These are phyloP conservation scores for Eimeria brunetti DNA, from an alignment of 169 alveolate genomes.

Conservation along the genomic window DNA sequence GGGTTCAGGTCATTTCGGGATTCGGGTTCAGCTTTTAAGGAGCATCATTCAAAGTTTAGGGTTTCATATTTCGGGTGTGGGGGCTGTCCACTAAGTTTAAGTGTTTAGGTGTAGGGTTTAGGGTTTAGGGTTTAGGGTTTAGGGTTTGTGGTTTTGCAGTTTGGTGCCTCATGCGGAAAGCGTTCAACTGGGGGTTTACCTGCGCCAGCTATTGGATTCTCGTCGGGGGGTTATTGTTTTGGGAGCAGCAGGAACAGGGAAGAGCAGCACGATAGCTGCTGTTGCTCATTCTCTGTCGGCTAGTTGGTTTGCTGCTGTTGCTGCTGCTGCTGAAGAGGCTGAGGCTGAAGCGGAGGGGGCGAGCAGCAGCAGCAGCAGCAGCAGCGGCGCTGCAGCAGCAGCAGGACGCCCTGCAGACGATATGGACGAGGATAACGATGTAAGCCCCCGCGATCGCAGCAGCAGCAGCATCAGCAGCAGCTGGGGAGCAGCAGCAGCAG, in stretches of 20 bases:
- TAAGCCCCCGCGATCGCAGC: background rate
- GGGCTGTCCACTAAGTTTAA: too few relatives aligned
- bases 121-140: slow-evolving; percentile 13
- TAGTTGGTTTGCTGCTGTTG: background rate
- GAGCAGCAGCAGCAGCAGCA: background rate
- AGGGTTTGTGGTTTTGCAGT: slow-evolving; percentile 43
- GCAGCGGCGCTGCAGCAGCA: slow-evolving; percentile 24
- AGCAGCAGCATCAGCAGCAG: background rate
- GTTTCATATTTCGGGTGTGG: too few relatives aligned
- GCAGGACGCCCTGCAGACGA: background rate
- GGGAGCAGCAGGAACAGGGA: slow-evolving; percentile 55
- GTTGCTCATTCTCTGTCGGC: background rate
- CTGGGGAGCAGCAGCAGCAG: background rate
- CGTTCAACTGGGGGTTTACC: background rate
- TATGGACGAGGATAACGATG: slow-evolving; percentile 92
- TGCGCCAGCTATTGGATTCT: slow-evolving; percentile 8
- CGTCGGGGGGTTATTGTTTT: slow-evolving; percentile 45
- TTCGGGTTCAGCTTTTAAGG: too few relatives aligned
- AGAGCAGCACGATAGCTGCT: slow-evolving; percentile 20
- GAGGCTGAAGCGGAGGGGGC: background rate
- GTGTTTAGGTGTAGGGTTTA: background rate
- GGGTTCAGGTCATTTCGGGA: background rate
- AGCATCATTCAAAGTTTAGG: too few relatives aligned
- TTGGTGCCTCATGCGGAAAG: slow-evolving; percentile 6
- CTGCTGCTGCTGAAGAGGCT: background rate